Percentiles rank a stretch among this genome's conserved stretches.
Evolutionary conservation across 495 filamentous ascomycete species (phyloP).

Genomic region (Neurospora sp.): DNA sequence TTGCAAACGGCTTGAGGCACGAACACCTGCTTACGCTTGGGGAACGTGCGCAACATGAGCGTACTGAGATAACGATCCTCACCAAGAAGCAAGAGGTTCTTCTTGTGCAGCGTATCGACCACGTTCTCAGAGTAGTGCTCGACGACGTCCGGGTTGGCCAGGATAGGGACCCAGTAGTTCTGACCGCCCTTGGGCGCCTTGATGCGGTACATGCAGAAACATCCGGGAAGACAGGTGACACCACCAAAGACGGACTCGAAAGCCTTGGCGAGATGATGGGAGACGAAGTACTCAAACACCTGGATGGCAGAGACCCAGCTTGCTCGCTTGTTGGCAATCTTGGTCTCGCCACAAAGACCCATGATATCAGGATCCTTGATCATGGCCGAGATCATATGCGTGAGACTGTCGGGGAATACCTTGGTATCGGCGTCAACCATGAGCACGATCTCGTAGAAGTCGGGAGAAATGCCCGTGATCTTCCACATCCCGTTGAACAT

Average conservation of each 20-base stretch:
- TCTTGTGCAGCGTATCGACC: conserved; percentile 97
- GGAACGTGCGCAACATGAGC: conserved; percentile 97
- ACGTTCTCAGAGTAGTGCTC: conserved; percentile 99
- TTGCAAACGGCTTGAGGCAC: conserved; percentile 98
- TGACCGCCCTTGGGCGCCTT: conserved; percentile 97
- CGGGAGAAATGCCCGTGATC: conserved; percentile 91
- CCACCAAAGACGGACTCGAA: conserved; percentile 99
- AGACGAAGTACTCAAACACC: conserved; percentile 99
- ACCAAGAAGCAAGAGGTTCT: conserved; percentile 90
- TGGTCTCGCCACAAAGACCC: conserved; percentile 96
- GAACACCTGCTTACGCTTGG: conserved; percentile 97
- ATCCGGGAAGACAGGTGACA: conserved; percentile 97
- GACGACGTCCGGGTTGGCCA: conserved; percentile 96
- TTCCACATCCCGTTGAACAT: conserved; percentile 99
- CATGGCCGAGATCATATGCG: conserved; percentile 98
- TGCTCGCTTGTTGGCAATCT: conserved; percentile 95
- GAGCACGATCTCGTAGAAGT: conserved; percentile 94
- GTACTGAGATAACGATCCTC: conserved; percentile 97
- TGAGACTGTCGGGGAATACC: conserved; percentile 94
- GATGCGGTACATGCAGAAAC: conserved; percentile 99
- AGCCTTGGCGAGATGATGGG: conserved; percentile 89
- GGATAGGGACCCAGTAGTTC: conserved; percentile 98
- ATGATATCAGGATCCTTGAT: conserved; percentile 98
- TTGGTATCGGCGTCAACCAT: conserved; percentile 99
- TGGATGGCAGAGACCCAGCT: conserved; percentile 98